Evolutionary conservation across 345 rosid genomes (phyloP).

Genomic region (Erysimum cheiranthoides): DNA sequence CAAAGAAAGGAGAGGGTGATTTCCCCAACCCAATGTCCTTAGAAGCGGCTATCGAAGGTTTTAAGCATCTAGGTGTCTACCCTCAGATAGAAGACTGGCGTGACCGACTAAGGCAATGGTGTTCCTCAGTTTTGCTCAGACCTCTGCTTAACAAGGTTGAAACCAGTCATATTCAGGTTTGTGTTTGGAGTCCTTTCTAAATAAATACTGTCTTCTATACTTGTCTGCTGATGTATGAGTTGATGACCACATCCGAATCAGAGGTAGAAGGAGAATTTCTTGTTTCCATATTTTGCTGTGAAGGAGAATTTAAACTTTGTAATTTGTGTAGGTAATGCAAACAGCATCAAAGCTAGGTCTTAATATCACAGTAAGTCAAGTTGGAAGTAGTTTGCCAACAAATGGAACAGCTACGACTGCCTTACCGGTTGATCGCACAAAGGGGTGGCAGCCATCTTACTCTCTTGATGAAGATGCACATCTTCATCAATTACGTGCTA

Average conservation of each 20-base stretch:
- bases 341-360: conserved; percentile 80
- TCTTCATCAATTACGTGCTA: conserved; percentile 79
- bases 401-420: conserved; percentile 56
- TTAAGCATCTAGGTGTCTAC: conserved; percentile 74
- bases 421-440: conserved; percentile 60
- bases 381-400: conserved; percentile 65
- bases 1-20: conserved; percentile 96
- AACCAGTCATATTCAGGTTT: conserved; percentile 88
- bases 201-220: conserved; percentile 6
- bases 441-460: conserved; percentile 84
- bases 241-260: conserved; percentile 8
- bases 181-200: conserved; percentile 12
- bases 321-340: conserved; percentile 72
- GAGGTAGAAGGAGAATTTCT: conserved; percentile 26
- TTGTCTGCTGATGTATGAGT: conserved; percentile 14
- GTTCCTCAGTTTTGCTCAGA: conserved; percentile 78
- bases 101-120: conserved; percentile 93
- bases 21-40: conserved; percentile 89
- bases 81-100: conserved; percentile 95
- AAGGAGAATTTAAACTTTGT: conserved; percentile 8
- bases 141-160: conserved; percentile 82
- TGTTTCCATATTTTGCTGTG: conserved; percentile 27
- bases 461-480: conserved; percentile 82
- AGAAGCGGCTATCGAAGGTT: conserved; percentile 88
- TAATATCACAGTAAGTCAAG: conserved; percentile 69